Evolutionary conservation across 768 basidiomycete genomes (phyloP).

Genomic region (Pisolithus orientalis): DNA sequence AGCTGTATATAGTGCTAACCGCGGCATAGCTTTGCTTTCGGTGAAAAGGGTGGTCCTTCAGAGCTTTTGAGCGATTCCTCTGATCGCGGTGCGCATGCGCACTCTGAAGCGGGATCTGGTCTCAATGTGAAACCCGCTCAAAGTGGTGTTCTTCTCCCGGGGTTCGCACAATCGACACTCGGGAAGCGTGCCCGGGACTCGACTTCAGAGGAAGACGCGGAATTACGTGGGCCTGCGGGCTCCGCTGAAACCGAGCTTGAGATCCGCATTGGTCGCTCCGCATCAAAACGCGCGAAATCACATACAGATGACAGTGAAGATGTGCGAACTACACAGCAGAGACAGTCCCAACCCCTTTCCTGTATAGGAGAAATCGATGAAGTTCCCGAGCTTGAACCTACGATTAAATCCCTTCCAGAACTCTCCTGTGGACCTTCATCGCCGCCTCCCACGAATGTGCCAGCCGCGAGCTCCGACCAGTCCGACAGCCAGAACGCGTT

Average conservation of each 20-base stretch:
- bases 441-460: constrained; percentile 29
- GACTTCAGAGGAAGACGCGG: constrained; percentile 36
- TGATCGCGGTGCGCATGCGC: constrained; percentile 10
- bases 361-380: constrained; percentile 30
- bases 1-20: constrained; percentile 8
- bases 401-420: constrained; percentile 46
- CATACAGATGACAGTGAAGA: constrained; percentile 21
- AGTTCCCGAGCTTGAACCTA: constrained; percentile 39
- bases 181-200: constrained; percentile 65
- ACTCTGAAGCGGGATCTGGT: constrained; percentile 5
- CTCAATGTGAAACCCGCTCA: constrained; percentile 8
- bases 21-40: constrained; percentile 12
- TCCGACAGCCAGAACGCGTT: constrained; percentile 52
- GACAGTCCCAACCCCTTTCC: constrained; percentile 18
- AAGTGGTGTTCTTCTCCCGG: constrained; percentile 24
- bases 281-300: constrained; percentile 48
- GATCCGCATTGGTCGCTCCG: constrained; percentile 36
- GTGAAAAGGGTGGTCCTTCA: constrained; percentile 14
- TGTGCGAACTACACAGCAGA: constrained; percentile 10
- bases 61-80: constrained; percentile 17
- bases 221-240: constrained; percentile 36
- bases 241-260: constrained; percentile 32
- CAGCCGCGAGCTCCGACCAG: constrained; percentile 41
- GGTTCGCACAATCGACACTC: constrained; percentile 40
- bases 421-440: constrained; percentile 41